phyloP scores from a whole-genome alignment of 257 asterid species.

The Capsicum rhomboideum region DNA sequence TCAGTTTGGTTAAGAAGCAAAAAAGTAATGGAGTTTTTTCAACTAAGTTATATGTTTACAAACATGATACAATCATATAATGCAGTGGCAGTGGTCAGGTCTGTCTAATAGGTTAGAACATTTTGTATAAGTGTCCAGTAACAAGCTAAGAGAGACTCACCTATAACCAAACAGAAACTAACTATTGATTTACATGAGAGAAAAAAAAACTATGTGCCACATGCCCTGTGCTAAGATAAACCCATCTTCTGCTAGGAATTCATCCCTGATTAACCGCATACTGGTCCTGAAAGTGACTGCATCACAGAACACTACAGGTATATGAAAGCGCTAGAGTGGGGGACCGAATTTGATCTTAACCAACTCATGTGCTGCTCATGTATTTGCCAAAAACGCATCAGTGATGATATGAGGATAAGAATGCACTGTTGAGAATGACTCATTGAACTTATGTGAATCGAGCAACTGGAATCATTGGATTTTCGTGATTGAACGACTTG shows the following conservation, averaged over 20 bases:
- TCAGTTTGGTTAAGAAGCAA: background rate
- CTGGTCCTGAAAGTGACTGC: background rate
- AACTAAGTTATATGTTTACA: background rate
- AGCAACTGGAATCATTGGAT: constrained; percentile 35
- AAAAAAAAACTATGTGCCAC: background rate
- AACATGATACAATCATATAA: constrained; percentile 13
- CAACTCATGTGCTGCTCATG: background rate
- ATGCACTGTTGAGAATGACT: background rate
- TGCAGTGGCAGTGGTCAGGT: constrained; percentile 12
- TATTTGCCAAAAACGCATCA: background rate
- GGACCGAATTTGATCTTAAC: background rate
- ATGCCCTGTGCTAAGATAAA: background rate
- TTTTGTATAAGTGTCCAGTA: constrained; percentile 9
- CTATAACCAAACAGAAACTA: constrained; percentile 16
- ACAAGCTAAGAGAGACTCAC: constrained; percentile 16
- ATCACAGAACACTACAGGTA: background rate
- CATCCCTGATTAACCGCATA: background rate
- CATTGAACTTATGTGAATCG: constrained; percentile 34
- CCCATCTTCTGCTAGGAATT: background rate
- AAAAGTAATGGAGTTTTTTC: background rate
- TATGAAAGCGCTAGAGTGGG: background rate
- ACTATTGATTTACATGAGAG: constrained; percentile 30
- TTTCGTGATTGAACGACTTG: background rate
- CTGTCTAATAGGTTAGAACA: constrained; percentile 24
- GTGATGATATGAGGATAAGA: background rate